Conservation (phyloP, 805 yeast genomes). For the Limtongozyma cylindracea region DNA sequence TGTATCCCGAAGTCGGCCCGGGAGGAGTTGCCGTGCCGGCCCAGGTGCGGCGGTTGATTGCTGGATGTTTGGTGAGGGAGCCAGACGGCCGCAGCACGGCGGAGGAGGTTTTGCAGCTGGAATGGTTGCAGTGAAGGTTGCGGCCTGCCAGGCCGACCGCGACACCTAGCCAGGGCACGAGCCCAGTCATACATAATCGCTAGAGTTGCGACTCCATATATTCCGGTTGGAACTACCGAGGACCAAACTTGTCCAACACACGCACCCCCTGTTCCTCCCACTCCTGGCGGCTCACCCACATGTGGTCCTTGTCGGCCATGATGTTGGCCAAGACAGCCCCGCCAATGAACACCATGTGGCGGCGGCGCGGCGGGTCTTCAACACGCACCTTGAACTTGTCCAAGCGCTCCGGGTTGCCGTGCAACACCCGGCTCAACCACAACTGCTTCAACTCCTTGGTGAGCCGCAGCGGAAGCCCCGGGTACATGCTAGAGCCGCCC, state of each 20-base stretch:
- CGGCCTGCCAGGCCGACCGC: too few relatives aligned
- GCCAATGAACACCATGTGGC: conserved; percentile 96
- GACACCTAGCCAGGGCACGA: too few relatives aligned
- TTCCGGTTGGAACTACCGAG: conserved; percentile 47
- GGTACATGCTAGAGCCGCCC: conserved; percentile 98
- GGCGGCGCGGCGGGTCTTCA: conserved; percentile 97
- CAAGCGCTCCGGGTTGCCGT: conserved; percentile 68
- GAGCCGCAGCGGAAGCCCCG: conserved; percentile 86
- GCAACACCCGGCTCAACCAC: conserved; percentile 76
- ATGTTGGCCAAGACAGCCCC: conserved; percentile 96
- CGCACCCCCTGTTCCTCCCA: conserved; percentile 96
- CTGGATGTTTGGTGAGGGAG: conserved; percentile 44
- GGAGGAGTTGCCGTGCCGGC: conserved; percentile 41
- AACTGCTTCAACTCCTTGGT: conserved; percentile 92
- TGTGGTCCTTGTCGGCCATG: conserved; percentile 95
- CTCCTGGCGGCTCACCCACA: conserved; percentile 92
- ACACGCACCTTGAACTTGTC: conserved; percentile 87
- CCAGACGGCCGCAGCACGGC: conserved; percentile 44
- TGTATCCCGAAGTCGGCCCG: conserved; percentile 34
- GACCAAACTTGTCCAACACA: conserved; percentile 71
- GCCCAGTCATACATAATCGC: too few relatives aligned
- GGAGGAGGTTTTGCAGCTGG: conserved; percentile 28
- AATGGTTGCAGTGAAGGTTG: too few relatives aligned
- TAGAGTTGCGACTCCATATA: too few relatives aligned
- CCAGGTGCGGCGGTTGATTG: conserved; percentile 44